These are phyloP conservation scores for Cornus suecica DNA, from an alignment of 148 eudicot genomes.

Conservation along the genomic window DNA sequence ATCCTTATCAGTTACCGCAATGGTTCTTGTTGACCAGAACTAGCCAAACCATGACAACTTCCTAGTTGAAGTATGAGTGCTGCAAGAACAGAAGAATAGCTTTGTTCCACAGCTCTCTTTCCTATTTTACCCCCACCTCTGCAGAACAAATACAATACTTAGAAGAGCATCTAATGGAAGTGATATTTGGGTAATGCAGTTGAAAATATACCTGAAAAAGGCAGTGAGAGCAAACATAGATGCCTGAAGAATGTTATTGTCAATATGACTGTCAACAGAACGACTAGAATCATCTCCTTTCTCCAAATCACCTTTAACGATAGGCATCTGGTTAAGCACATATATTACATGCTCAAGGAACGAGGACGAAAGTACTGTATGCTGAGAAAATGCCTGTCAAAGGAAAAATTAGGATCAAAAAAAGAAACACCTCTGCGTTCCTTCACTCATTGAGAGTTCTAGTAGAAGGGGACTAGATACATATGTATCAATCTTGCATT, in stretches of 20 bases:
- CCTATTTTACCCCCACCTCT: slow-evolving; percentile 98
- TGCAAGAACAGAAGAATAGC: slow-evolving; percentile 85
- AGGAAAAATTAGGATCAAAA: background rate
- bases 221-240: slow-evolving; percentile 88
- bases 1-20: slow-evolving; percentile 45
- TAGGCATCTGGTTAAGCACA: slow-evolving; percentile 59
- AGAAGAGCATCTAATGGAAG: background rate
- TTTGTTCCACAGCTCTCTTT: slow-evolving; percentile 83
- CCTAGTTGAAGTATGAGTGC: slow-evolving; percentile 86
- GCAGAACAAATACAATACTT: slow-evolving; percentile 16
- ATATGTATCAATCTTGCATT: too few species aligned
- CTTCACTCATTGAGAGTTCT: too few species aligned
- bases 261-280: slow-evolving; percentile 29
- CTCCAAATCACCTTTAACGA: slow-evolving; percentile 37
- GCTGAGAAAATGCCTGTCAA: slow-evolving; percentile 88
- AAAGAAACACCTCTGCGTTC: background rate
- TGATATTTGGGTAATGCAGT: slow-evolving; percentile 12
- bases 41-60: slow-evolving; percentile 79
- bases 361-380: slow-evolving; percentile 56
- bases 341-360: slow-evolving; percentile 84
- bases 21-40: slow-evolving; percentile 79
- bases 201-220: slow-evolving; percentile 67
- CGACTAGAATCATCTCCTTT: slow-evolving; percentile 62
- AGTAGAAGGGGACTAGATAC: too few species aligned
- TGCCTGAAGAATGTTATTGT: slow-evolving; percentile 69